phyloP scores from a whole-genome alignment of 1,284 basidiomycete genomes.

The Sporisorium sorghi region DNA sequence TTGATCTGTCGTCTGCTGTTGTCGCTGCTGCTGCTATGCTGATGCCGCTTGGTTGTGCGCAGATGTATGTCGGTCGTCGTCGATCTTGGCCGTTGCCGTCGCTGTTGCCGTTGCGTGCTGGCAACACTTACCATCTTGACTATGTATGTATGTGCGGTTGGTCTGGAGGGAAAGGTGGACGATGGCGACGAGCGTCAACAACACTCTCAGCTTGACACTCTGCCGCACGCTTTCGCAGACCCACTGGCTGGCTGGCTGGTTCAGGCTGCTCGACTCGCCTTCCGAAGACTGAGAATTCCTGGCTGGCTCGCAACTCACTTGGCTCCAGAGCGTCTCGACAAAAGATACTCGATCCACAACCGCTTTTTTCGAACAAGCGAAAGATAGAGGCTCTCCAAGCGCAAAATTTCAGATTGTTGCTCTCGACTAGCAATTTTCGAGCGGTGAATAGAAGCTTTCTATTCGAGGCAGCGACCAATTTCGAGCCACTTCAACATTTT shows the following conservation, averaged over 20 bases:
- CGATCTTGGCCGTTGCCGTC: constrained; percentile 20
- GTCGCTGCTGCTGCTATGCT: neutral
- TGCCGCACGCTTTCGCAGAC: neutral
- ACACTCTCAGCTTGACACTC: constrained; percentile 3
- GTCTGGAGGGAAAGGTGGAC: constrained; percentile 35
- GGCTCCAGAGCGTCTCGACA: neutral
- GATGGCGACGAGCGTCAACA: constrained; percentile 35
- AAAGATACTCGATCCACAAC: neutral
- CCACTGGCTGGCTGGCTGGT: neutral
- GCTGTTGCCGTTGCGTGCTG: too few relatives aligned
- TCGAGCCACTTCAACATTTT: neutral
- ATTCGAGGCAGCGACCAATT: neutral
- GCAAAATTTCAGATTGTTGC: neutral
- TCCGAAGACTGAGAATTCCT: constrained; percentile 1
- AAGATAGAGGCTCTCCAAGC: constrained; percentile 19
- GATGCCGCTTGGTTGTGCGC: constrained; percentile 1
- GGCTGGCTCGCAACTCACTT: neutral
- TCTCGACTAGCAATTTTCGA: neutral
- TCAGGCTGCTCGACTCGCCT: neutral
- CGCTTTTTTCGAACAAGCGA: neutral
- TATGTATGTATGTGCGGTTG: constrained; percentile 50
- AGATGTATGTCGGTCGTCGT: constrained; percentile 1
- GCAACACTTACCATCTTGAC: constrained; percentile 52
- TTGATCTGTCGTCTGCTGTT: neutral
- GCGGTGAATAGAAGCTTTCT: constrained; percentile 1